Conservation (phyloP, 164 flowering plant species). For the Vitis amurensis region DNA sequence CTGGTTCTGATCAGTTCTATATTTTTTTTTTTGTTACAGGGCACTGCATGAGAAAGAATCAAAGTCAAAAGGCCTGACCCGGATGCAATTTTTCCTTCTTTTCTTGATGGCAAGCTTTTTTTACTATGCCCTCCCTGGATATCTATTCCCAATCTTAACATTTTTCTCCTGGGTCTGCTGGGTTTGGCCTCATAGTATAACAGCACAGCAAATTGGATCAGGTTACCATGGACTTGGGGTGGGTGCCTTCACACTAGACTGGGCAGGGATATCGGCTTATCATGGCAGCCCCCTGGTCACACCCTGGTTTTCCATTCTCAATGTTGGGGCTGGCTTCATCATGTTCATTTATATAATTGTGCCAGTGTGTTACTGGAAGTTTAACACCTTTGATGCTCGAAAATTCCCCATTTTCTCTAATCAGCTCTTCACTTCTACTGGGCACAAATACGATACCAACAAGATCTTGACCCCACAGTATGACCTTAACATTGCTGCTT, state of each 20-base stretch:
- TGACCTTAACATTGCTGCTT: slow-evolving; percentile 72
- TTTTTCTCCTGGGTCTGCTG: slow-evolving; percentile 98
- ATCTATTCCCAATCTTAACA: slow-evolving; percentile 76
- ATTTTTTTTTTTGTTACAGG: slow-evolving; percentile 33
- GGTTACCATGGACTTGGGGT: slow-evolving; percentile 91
- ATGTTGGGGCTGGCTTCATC: slow-evolving; percentile 69
- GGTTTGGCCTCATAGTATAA: slow-evolving; percentile 80
- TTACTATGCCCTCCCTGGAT: slow-evolving; percentile 88
- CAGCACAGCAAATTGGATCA: slow-evolving; percentile 93
- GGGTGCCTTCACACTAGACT: slow-evolving; percentile 91
- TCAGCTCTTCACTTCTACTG: slow-evolving; percentile 64
- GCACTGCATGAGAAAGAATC: slow-evolving; percentile 89
- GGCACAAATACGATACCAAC: slow-evolving; percentile 72
- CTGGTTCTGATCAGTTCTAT: neutral
- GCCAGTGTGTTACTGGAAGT: slow-evolving; percentile 92
- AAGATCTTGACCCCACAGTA: slow-evolving; percentile 76
- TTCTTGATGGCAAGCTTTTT: slow-evolving; percentile 70
- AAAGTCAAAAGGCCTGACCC: slow-evolving; percentile 52
- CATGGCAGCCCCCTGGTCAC: slow-evolving; percentile 93
- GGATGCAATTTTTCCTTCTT: slow-evolving; percentile 83
- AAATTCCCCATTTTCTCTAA: slow-evolving; percentile 89
- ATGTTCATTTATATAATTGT: slow-evolving; percentile 88
- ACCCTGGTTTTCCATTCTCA: slow-evolving; percentile 79
- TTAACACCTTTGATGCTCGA: slow-evolving; percentile 73
- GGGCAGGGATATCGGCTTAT: slow-evolving; percentile 98